Evolutionary conservation across 352 stramenopile species (phyloP).

Genomic region (Phytophthora cryptogea): DNA sequence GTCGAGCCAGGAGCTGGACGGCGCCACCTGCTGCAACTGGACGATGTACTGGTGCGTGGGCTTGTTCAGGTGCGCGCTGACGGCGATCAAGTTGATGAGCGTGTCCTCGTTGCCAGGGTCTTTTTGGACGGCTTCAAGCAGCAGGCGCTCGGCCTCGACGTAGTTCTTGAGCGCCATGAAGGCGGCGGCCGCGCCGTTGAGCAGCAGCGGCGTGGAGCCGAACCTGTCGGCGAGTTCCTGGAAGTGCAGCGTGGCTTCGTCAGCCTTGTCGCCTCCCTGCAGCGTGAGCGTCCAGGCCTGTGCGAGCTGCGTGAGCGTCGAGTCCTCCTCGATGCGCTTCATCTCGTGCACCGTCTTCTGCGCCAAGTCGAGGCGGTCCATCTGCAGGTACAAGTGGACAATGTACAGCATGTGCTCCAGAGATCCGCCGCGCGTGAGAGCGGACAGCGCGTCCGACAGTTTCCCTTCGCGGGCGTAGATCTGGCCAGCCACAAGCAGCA

Average conservation of each 20-base stretch:
- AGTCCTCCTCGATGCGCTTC: conserved; percentile 95
- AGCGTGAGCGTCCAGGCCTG: conserved; percentile 89
- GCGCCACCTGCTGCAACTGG: conserved; percentile 82
- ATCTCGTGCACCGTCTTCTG: conserved; percentile 89
- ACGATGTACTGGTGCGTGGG: conserved; percentile 73
- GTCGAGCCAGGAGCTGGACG: conserved; percentile 69
- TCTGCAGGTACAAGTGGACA: conserved; percentile 89
- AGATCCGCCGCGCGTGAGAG: conserved; percentile 87
- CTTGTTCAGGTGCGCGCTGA: conserved; percentile 91
- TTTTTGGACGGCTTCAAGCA: conserved; percentile 90
- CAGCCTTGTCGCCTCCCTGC: conserved; percentile 78
- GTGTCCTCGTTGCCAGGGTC: conserved; percentile 90
- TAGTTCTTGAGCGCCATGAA: conserved; percentile 94
- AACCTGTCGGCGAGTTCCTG: conserved; percentile 95
- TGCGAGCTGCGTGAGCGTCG: conserved; percentile 94
- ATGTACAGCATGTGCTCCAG: conserved; percentile 94
- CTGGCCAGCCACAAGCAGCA: conserved; percentile 94
- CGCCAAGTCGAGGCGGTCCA: conserved; percentile 95
- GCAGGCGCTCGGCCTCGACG: conserved; percentile 84
- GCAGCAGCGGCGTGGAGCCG: conserved; percentile 88
- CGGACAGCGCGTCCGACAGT: conserved; percentile 94
- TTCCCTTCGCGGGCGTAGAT: conserved; percentile 93
- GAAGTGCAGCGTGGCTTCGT: conserved; percentile 93
- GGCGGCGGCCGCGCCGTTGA: conserved; percentile 92
- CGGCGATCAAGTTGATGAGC: conserved; percentile 94